A percentile compares a stretch with the other conserved stretches of the same genome.
Evolutionary conservation across 73 alveolate genomes (phyloP).

Genomic region (Tetrahymena thermophila): DNA sequence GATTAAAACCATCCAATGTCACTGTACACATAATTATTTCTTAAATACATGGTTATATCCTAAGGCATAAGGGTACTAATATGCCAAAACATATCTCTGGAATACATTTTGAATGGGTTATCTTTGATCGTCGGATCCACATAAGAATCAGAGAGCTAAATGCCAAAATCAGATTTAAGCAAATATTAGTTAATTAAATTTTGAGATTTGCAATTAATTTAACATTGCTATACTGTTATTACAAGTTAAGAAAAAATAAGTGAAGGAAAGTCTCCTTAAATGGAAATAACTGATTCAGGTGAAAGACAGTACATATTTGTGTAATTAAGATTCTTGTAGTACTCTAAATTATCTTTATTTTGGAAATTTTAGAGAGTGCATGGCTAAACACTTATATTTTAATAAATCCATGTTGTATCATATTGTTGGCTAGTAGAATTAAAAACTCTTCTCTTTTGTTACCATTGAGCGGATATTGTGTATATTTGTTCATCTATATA

Average conservation of each 20-base stretch:
- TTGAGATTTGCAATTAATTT: not conserved
- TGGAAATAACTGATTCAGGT: not conserved
- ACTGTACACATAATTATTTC: not conserved
- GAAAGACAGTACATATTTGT: not conserved
- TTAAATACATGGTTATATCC: not conserved
- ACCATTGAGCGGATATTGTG: not conserved
- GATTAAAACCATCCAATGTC: not conserved
- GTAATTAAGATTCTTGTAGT: not conserved
- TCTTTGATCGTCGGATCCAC: not conserved
- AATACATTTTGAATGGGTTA: not conserved
- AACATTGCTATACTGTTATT: not conserved
- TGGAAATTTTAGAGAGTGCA: not conserved
- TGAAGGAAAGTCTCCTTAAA: not conserved
- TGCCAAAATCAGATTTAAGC: not conserved
- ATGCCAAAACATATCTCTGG: not conserved
- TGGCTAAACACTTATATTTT: not conserved
- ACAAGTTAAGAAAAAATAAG: not conserved
- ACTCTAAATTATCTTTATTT: not conserved
- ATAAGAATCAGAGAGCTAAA: not conserved
- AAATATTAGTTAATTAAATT: no score
- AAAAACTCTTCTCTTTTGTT: not conserved
- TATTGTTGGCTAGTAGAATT: not conserved
- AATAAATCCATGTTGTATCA: not conserved
- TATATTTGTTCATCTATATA: not conserved
- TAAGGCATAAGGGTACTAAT: not conserved